Evolutionary conservation across 2,329 filamentous ascomycete genomes (phyloP).

Genomic region (Exutisphaerella laricina): DNA sequence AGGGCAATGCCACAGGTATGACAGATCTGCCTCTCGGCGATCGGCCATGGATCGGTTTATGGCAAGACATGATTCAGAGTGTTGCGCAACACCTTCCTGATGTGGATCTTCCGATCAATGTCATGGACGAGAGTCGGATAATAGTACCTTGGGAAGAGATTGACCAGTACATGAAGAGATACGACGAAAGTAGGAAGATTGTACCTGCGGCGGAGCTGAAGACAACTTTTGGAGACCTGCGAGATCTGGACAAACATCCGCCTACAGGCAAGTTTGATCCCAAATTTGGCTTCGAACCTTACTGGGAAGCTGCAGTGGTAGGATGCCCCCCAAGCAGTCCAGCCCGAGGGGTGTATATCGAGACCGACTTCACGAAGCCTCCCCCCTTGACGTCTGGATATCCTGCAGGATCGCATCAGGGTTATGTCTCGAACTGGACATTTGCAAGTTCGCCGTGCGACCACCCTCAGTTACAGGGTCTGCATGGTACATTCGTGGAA

Average conservation of each 20-base stretch:
- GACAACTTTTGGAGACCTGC: slow-evolving; percentile 26
- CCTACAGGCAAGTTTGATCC: slow-evolving; percentile 28
- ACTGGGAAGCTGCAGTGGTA: slow-evolving; percentile 40
- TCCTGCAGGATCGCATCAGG: slow-evolving; percentile 35
- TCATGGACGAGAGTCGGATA: slow-evolving; percentile 46
- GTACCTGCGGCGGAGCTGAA: slow-evolving; percentile 30
- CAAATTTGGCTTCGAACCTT: slow-evolving; percentile 30
- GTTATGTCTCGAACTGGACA: slow-evolving; percentile 47
- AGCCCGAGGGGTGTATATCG: slow-evolving; percentile 32
- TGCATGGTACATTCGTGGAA: slow-evolving; percentile 47
- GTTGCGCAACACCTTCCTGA: slow-evolving; percentile 40
- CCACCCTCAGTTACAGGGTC: slow-evolving; percentile 40
- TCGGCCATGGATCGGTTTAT: slow-evolving; percentile 38
- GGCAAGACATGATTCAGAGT: slow-evolving; percentile 37
- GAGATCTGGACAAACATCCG: slow-evolving; percentile 25
- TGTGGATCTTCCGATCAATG: slow-evolving; percentile 44
- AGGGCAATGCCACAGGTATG: slow-evolving; percentile 34
- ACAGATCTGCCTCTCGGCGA: slow-evolving; percentile 24
- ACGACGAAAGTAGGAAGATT: slow-evolving; percentile 27
- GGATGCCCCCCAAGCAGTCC: slow-evolving; percentile 39
- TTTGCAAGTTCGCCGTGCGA: slow-evolving; percentile 42
- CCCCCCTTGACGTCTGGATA: slow-evolving; percentile 30
- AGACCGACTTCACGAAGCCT: slow-evolving; percentile 36
- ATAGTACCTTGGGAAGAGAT: slow-evolving; percentile 46
- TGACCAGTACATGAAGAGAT: slow-evolving; percentile 35